Evolutionary conservation across 805 yeast species (phyloP).

Genomic region (Candida koratica): DNA sequence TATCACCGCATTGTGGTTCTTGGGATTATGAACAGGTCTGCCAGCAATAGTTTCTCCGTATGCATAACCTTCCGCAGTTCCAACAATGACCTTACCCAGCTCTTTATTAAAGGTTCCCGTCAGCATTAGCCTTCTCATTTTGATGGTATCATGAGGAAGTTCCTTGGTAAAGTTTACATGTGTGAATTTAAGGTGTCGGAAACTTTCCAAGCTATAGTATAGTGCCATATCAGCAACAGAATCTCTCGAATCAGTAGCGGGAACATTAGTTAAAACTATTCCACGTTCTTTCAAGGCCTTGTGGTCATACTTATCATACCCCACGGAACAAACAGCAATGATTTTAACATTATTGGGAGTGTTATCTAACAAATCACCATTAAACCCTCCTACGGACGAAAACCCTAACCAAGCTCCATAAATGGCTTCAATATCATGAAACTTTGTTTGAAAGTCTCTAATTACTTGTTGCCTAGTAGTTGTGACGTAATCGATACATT

Average conservation of each 20-base stretch:
- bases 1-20: constrained; percentile 55
- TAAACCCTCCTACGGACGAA: constrained; percentile 48
- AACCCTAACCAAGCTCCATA: constrained; percentile 62
- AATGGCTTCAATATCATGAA: constrained; percentile 46
- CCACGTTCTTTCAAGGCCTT: constrained; percentile 36
- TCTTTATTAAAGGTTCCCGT: constrained; percentile 32
- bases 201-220: constrained; percentile 52
- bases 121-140: constrained; percentile 37
- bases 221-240: constrained; percentile 75
- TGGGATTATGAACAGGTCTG: constrained; percentile 45
- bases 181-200: constrained; percentile 36
- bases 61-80: constrained; percentile 21
- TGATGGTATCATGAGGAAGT: constrained; percentile 44
- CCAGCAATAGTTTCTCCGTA: constrained; percentile 48
- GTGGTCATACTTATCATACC: constrained; percentile 50
- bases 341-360: constrained; percentile 47
- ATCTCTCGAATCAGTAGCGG: constrained; percentile 52
- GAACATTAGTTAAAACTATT: constrained; percentile 57
- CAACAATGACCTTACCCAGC: constrained; percentile 22
- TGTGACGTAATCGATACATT: constrained; percentile 37
- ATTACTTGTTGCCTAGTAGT: constrained; percentile 41
- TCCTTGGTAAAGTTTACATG: constrained; percentile 31
- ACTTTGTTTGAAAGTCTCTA: constrained; percentile 36
- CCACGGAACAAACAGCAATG: constrained; percentile 54
- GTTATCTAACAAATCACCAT: constrained; percentile 36